Base-by-base conservation (phyloP, 345 rosid genomes). In the Gossypium stocksii region DNA sequence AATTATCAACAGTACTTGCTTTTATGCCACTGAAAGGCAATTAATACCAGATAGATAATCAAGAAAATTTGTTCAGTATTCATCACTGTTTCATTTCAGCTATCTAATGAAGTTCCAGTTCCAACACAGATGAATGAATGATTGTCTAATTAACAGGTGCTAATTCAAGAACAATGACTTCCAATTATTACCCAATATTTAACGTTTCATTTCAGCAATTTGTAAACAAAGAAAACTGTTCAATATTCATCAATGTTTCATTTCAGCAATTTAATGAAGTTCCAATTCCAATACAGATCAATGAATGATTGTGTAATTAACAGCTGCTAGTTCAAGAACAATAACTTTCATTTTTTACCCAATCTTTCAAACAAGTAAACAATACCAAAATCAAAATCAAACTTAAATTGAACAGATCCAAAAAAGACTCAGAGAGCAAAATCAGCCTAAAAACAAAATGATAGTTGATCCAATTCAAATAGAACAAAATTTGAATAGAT, bases 271-370 rank as follows among this genome's bases (percentile, higher is more conserved):
- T 61, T 29, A 14, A 7, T 61, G 66, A 61, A 61, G 64, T 59
- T 59, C 64, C 16, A 59, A 58, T 74, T n/a, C 29, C 29, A 63
- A 64, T 8, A 57, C 66, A 45, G 66, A 72, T 56, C 53, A 71
- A 56, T 67, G 20, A 68, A 49, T 15, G 11, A 25, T 48, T 25
- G 14, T 68, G 44, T 68, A 27, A 8, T 49, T 49, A 41, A 4
- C 53, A 71, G 22, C 34, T 12, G 8, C 41, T 14, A 20, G 75
- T 58, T 72, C 64, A 17, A 72, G 20, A 43, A 41, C 53, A 72
- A 54, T 9, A 12, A 57, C 6, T 57, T 41, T 4, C 13, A 56
- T 12, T 2, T 34, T 34, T 34, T 2, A 17, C 51, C 52, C 49
- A 71, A 54, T 19, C 54, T 38, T 29, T 23, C 52, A 72, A 72